Conservation (phyloP, 257 asterid genomes). For the Ajuga chamaepitys region DNA sequence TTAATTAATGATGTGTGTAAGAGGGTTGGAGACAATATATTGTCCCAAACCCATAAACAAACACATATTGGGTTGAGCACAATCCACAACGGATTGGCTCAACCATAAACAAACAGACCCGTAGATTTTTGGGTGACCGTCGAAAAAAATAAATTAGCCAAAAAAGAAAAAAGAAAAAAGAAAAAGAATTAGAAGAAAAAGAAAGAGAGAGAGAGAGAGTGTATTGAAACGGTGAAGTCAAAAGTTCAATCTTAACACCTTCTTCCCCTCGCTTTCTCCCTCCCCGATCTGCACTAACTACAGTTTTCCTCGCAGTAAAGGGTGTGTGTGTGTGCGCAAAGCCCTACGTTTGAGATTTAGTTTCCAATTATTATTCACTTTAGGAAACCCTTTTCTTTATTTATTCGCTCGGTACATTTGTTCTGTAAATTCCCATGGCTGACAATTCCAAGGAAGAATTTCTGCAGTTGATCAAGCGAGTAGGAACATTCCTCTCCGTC, state of each 20-base stretch:
- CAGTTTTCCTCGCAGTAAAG: background rate
- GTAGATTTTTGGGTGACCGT: no score
- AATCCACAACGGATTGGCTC: no score
- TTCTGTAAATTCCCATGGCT: slow-evolving; percentile 44
- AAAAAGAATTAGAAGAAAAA: background rate
- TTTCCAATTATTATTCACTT: background rate
- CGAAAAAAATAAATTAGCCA: no score
- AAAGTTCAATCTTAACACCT: slow-evolving; percentile 9
- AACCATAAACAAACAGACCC: no score
- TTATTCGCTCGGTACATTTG: background rate
- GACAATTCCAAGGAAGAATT: slow-evolving; percentile 68
- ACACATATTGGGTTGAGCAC: no score
- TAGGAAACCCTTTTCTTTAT: background rate
- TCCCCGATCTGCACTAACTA: background rate
- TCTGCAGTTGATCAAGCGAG: slow-evolving; percentile 67
- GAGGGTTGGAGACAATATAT: no score
- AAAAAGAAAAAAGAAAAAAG: no score
- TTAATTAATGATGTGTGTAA: no score
- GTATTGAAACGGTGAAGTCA: background rate
- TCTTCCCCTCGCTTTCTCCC: background rate
- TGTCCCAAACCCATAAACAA: no score
- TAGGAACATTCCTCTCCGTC: slow-evolving; percentile 59
- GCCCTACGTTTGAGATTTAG: background rate
- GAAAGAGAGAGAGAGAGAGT: background rate
- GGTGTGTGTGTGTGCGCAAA: background rate